Conservation (phyloP, 805 yeast genomes). For the Hanseniaspora lachancei region DNA sequence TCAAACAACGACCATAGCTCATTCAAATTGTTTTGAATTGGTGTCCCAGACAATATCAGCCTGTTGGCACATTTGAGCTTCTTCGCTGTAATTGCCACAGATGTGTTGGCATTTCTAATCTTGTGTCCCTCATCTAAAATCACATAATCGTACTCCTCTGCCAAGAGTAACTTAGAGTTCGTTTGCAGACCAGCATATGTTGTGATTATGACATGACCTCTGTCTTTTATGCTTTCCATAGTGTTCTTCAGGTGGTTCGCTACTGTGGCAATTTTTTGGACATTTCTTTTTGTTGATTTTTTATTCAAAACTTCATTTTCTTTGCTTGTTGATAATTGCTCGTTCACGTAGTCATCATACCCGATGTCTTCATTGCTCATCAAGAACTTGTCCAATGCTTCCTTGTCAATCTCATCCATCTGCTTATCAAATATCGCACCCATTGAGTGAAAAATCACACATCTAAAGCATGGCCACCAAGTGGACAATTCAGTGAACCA, state of each 20-base stretch:
- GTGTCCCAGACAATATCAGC: constrained; percentile 85
- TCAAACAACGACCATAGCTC: constrained; percentile 94
- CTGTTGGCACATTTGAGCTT: constrained; percentile 74
- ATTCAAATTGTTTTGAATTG: constrained; percentile 82
- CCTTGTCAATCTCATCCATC: constrained; percentile 29
- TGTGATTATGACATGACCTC: constrained; percentile 78
- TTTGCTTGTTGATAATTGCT: constrained; percentile 20
- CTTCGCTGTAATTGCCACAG: constrained; percentile 72
- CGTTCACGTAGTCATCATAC: constrained; percentile 29
- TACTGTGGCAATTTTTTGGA: constrained; percentile 14
- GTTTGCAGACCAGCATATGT: constrained; percentile 78
- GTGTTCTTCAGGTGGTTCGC: constrained; percentile 30
- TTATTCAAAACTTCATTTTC: constrained; percentile 19
- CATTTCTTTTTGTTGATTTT: constrained; percentile 17
- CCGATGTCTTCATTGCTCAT: constrained; percentile 31
- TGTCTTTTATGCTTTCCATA: constrained; percentile 40
- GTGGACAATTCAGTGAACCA: constrained; percentile 95
- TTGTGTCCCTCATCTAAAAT: constrained; percentile 95
- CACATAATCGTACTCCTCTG: constrained; percentile 74
- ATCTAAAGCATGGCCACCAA: constrained; percentile 96
- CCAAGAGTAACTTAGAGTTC: constrained; percentile 49
- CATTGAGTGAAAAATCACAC: constrained; percentile 77
- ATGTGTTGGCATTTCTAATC: constrained; percentile 87
- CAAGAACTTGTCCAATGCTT: constrained; percentile 39
- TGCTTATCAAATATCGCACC: constrained; percentile 65